Base-by-base conservation (phyloP, 129 eudicot genomes). In the Glebionis coronaria region DNA sequence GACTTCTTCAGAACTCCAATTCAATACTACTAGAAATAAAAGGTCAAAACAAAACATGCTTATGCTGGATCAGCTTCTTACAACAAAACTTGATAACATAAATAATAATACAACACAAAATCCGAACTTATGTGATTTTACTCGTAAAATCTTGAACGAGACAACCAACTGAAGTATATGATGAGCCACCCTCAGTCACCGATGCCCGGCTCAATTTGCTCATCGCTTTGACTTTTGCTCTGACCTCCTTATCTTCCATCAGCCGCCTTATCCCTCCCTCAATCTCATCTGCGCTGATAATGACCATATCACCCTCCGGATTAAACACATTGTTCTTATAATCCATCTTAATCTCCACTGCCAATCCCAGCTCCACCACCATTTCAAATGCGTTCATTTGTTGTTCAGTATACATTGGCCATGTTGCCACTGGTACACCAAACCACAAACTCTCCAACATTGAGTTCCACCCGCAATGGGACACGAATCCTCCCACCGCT, bases 321-420 rank as follows among this genome's bases (percentile, higher is more conserved):
- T 68, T 53, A 68, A 52, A 53, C 14, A 54, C 3, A 53, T 68
- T 21, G 23, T 8, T 65, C 72, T 67, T 52, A 31, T 31, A 29
- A 35, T 67, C 52, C 72, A 67, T 16, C 29, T 67, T 52, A 19
- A 67, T 67, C 38, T 67, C 73, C 40, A 55, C 63, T 0, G 64
- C 73, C 4, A 68, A 54, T 53, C 73, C 73, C 4, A 55, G 9
- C 63, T 68, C 73, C 54, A 40, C 42, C 63, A 68, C 73, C 64
- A 68, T 68, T 21, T 68, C 44, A 68, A 68, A 68, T 42, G 73
- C 73, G 53, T 20, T 68, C 63, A 68, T 31, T 19, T 68, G 73
- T 1, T 68, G 63, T 40, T 68, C 73, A 3, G 73, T 42, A 38
- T 68, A 54, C 0, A 40, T 44, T 15, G 63, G 73, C 73, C 72